A percentile compares a stretch with the other conserved stretches of the same genome.
phyloP scores from a whole-genome alignment of 169 alveolate species.

The Neospora caninum region DNA sequence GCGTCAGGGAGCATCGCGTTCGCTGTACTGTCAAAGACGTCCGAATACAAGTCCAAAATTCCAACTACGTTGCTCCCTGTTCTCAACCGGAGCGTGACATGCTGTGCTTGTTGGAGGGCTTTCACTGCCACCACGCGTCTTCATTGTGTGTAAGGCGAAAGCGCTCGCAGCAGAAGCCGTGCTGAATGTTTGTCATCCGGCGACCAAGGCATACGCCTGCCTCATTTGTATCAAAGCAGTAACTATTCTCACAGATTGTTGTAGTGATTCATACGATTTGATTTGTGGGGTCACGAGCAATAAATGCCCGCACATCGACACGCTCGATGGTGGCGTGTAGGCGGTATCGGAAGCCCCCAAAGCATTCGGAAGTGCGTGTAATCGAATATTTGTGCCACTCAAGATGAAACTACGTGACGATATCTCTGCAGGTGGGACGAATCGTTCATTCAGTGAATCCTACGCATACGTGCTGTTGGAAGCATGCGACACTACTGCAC shows the following conservation, averaged over 20 bases:
- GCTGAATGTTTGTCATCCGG: neutral
- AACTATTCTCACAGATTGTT: neutral
- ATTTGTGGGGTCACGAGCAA: neutral
- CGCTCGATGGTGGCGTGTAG: neutral
- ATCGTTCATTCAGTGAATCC: neutral
- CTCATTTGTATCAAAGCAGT: neutral
- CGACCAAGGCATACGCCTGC: neutral
- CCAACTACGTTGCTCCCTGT: neutral
- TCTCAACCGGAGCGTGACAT: neutral
- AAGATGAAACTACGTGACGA: neutral
- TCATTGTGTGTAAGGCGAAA: neutral
- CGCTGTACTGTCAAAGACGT: neutral
- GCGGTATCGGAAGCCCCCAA: no score
- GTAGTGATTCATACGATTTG: neutral
- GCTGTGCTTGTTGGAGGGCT: neutral
- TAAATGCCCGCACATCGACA: neutral
- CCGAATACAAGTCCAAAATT: no score
- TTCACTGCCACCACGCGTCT: neutral
- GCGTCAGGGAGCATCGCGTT: no score
- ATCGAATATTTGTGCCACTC: neutral
- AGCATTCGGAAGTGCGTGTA: neutral
- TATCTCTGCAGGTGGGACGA: neutral
- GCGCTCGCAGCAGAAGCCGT: neutral
- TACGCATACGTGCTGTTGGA: neutral
- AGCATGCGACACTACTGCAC: neutral